Evolutionary conservation across 768 basidiomycete genomes (phyloP), one percentile per base, ranked within the genome.

Genomic region (Dioszegia aurantiaca): DNA sequence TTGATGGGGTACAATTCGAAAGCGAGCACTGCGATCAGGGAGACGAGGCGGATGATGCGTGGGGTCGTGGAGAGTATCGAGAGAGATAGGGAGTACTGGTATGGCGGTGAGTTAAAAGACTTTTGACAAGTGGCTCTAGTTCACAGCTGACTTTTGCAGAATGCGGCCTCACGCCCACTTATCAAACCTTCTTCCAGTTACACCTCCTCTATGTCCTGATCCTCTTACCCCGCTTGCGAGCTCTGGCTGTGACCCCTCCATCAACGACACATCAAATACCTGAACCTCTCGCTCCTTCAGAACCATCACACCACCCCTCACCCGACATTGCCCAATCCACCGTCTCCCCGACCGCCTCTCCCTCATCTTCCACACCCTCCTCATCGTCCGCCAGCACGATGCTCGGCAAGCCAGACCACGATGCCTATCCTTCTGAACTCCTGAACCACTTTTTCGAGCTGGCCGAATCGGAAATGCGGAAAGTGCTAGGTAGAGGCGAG

Each of bases 361-460:
- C 42, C 11, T 17, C 51, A 11, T 30, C 49, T n/a, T n/a, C n/a
- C n/a, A n/a, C n/a, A n/a, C n/a, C n/a, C n/a, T n/a, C n/a, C n/a
- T n/a, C n/a, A n/a, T n/a, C n/a, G n/a, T n/a, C n/a, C n/a, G n/a
- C n/a, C n/a, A n/a, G n/a, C 30, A 28, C 48, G 45, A 42, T 60
- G 31, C 47, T 64, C 33, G 37, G 56, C 11, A 62, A 63, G 39
- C 61, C 69, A 27, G n/a, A 55, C 41, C 65, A 68, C 33, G 63
- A 69, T 23, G 55, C 55, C 11, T 88, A 87, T 78, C 81, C 87
- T 63, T 88, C 93, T 77, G 88, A 80, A 64, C 81, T 97, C 59
- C 82, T 95, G 62, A 91, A 94, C 75, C 91, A 95, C 78, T 95
- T 93, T 79, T 98, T 97, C 81, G 80, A 90, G 64, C 90, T 97